Percentiles rank a stretch among this genome's conserved stretches.
These are phyloP conservation scores for Rhizoclosmatium sp. DNA, from an alignment of 192 early-diverging fungal species.

Conservation along the genomic window DNA sequence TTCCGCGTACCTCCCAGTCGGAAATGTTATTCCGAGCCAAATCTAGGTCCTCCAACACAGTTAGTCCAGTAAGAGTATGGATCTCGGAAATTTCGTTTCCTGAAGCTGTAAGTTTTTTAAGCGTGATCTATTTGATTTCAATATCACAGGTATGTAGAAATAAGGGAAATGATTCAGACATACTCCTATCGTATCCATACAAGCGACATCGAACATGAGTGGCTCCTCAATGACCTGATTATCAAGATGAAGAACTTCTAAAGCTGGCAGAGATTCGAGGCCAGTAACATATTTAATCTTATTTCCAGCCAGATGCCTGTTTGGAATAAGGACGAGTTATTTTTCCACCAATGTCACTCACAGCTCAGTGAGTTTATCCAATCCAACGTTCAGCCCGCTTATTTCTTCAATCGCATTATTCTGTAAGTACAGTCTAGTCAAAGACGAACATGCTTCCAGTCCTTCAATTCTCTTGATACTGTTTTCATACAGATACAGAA, in stretches of 20 bases:
- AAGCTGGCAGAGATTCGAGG: slow-evolving; percentile 41
- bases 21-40: slow-evolving; percentile 45
- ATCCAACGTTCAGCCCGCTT: slow-evolving; percentile 46
- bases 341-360: slow-evolving; percentile 23
- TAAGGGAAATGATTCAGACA: slow-evolving; percentile 24
- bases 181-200: slow-evolving; percentile 48
- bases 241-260: slow-evolving; percentile 61
- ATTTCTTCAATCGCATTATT: slow-evolving; percentile 60
- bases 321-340: neutral
- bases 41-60: slow-evolving; percentile 47
- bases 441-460: slow-evolving; percentile 41
- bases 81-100: slow-evolving; percentile 45
- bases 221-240: slow-evolving; percentile 41
- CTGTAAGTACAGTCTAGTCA: slow-evolving; percentile 53
- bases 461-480: slow-evolving; percentile 52
- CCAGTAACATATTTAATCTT: slow-evolving; percentile 45
- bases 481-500: slow-evolving; percentile 65
- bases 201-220: slow-evolving; percentile 48
- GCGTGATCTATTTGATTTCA: slow-evolving; percentile 17
- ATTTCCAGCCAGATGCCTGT: slow-evolving; percentile 58
- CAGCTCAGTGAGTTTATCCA: slow-evolving; percentile 47
- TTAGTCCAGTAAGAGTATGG: slow-evolving; percentile 29
- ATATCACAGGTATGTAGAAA: neutral
- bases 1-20: slow-evolving; percentile 44
- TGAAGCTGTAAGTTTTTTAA: slow-evolving; percentile 37